Evolutionary conservation across 306 rosid species (phyloP), one percentile per base, ranked within the genome.

Genomic region (Mucuna pruriens): DNA sequence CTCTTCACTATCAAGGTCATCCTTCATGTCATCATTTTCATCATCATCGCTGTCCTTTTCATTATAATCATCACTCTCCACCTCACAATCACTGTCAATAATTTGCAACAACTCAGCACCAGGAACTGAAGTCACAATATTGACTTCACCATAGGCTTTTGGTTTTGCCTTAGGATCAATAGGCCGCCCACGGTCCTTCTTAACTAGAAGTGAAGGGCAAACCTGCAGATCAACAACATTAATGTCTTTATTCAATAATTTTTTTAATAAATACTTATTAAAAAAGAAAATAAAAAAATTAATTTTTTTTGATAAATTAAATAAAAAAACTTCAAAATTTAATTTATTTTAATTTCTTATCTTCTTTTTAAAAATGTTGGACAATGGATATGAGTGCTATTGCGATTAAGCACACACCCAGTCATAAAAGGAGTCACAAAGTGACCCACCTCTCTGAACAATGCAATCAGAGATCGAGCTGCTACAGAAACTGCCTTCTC

Each of bases 161-260:
- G 94, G 94, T 80, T 82, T 88, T 48, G 94, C 91, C 80, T 73
- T 88, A 11, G 94, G 87, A 79, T 85, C 85, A 16, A 74, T 80
- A 44, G 89, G 94, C 9, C 91, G 88, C 26, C 97, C 97, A 75
- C 92, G 92, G 78, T 92, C 97, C 86, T 89, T 92, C 90, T 92
- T 94, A 83, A 87, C 79, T 66, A 92, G 87, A 13, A 92, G 82
- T 23, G 90, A 86, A 49, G 97, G 97, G 84, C 87, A 88, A 87
- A 88, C 40, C 97, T 92, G 88, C 85, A 85, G 6, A 58, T 33
- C 49, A 69, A 70, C 16, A 29, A 62, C 60, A 74, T 63, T 55
- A 57, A 23, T n/a, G n/a, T n/a, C n/a, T n/a, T n/a, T n/a, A n/a
- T n/a, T n/a, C n/a, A n/a, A n/a, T n/a, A n/a, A n/a, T n/a, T n/a